A percentile compares a stretch with the other conserved stretches of the same genome.
phyloP scores from a whole-genome alignment of 306 rosid species.

The Hippophae gyantsensis region DNA sequence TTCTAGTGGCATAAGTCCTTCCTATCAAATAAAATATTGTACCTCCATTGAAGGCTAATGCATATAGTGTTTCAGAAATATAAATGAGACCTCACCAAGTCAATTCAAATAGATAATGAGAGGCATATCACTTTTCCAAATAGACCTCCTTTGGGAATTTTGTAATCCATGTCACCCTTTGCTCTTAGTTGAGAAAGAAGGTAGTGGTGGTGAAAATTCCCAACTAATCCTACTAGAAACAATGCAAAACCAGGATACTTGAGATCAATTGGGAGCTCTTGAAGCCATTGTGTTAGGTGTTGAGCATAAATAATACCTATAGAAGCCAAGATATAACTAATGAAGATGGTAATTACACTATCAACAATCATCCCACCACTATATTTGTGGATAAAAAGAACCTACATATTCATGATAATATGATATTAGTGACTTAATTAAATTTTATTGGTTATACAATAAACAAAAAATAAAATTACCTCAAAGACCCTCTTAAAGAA shows the following conservation, averaged over 20 bases:
- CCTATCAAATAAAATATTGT: slow-evolving; percentile 47
- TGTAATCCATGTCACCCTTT: slow-evolving; percentile 45
- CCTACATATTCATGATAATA: slow-evolving; percentile 27
- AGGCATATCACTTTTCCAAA: slow-evolving; percentile 57
- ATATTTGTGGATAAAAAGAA: slow-evolving; percentile 59
- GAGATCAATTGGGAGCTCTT: slow-evolving; percentile 40
- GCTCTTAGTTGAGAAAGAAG: slow-evolving; percentile 45
- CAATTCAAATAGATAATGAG: slow-evolving; percentile 67
- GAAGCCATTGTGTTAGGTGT: slow-evolving; percentile 34
- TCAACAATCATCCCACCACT: slow-evolving; percentile 52
- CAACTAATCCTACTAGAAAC: slow-evolving; percentile 41
- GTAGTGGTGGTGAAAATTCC: slow-evolving; percentile 75
- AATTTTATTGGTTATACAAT: neutral
- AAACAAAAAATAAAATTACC: slow-evolving; percentile 22
- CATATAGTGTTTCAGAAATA: slow-evolving; percentile 46
- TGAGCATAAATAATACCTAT: slow-evolving; percentile 53
- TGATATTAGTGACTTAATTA: neutral
- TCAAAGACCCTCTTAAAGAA: slow-evolving; percentile 72
- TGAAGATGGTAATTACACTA: slow-evolving; percentile 35
- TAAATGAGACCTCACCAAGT: slow-evolving; percentile 46
- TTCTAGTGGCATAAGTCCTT: slow-evolving; percentile 58
- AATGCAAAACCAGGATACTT: slow-evolving; percentile 32
- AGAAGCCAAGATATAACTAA: slow-evolving; percentile 40
- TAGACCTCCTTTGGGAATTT: slow-evolving; percentile 66
- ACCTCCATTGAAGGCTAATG: slow-evolving; percentile 31